Evolutionary conservation across 345 rosid species (phyloP).

Genomic region (Arabidopsis thaliana): TAIR10.1 NC_003075.7:12557501-12558000

Average conservation of each 20-base stretch:
- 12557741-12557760: slow-evolving; percentile 52
- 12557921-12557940: slow-evolving; percentile 88
- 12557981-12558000: slow-evolving; percentile 69
- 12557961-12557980: slow-evolving; percentile 54
- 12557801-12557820: slow-evolving; percentile 65
- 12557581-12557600: slow-evolving; percentile 54
- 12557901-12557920: slow-evolving; percentile 77
- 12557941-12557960: slow-evolving; percentile 53
- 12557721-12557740: slow-evolving; percentile 59
- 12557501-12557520: slow-evolving; percentile 80
- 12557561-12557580: slow-evolving; percentile 49
- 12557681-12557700: slow-evolving; percentile 79
- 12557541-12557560: slow-evolving; percentile 52
- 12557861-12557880: slow-evolving; percentile 59
- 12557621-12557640: slow-evolving; percentile 95
- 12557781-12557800: slow-evolving; percentile 81
- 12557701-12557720: slow-evolving; percentile 60
- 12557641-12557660: slow-evolving; percentile 57
- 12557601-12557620: slow-evolving; percentile 51
- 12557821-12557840: slow-evolving; percentile 68
- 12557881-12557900: slow-evolving; percentile 49
- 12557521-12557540: slow-evolving; percentile 62
- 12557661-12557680: slow-evolving; percentile 77
- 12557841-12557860: slow-evolving; percentile 57
- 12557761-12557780: slow-evolving; percentile 67